phyloP scores from a whole-genome alignment of 306 rosid species.

The Dalbergia oliveri region DNA sequence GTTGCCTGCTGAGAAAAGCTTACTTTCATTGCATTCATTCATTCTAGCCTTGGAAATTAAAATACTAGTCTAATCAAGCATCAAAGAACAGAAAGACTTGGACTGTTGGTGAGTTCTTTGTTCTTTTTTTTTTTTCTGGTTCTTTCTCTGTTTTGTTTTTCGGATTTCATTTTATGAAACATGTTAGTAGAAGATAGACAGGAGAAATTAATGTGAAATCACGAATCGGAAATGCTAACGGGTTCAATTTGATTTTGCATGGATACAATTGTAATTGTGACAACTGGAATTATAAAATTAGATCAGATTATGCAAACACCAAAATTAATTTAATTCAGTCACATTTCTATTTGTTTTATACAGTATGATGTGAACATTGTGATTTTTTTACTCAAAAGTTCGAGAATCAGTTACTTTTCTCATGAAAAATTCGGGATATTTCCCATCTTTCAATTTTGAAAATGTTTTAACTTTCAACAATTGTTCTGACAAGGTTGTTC shows the following conservation, averaged over 20 bases:
- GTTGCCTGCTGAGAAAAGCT: background rate
- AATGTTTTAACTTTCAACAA: background rate
- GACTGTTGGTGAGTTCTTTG: background rate
- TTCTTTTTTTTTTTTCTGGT: too few relatives aligned
- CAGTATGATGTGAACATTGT: too few relatives aligned
- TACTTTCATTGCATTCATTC: background rate
- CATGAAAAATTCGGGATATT: background rate
- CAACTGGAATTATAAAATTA: too few relatives aligned
- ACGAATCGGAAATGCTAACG: too few relatives aligned
- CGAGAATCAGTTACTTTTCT: background rate
- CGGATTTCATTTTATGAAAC: background rate
- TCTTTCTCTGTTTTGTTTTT: background rate
- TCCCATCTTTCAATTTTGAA: background rate
- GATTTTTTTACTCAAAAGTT: background rate
- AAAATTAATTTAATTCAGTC: too few relatives aligned
- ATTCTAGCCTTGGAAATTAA: background rate
- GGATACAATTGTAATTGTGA: too few relatives aligned
- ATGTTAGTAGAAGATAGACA: background rate
- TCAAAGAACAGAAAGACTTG: background rate
- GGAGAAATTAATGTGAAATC: background rate
- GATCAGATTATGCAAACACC: too few relatives aligned
- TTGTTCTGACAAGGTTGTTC: background rate
- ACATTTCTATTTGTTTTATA: too few relatives aligned
- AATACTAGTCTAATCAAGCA: background rate
- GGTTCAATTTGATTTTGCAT: too few relatives aligned